Evolutionary conservation across 2,329 filamentous ascomycete species (phyloP), one percentile per base, ranked within the genome.

Genomic region (Penicillium thymicola): DNA sequence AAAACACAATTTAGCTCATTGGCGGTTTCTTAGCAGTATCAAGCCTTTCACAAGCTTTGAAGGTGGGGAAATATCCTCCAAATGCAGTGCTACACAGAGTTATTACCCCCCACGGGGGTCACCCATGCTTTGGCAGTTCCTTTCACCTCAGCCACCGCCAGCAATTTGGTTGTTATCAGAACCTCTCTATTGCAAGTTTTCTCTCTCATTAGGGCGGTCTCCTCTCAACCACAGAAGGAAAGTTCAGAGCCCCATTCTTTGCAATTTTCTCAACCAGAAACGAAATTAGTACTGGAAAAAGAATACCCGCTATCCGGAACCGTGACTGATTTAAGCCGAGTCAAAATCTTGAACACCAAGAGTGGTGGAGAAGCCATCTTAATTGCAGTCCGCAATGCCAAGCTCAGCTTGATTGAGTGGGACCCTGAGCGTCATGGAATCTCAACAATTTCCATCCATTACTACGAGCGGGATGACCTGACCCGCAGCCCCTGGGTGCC

Each of bases 31-130:
- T 44, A 49, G 27, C 21, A 23, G 23, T 28, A 40, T 18, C 46
- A 44, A 36, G 53, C 47, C 53, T 55, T 36, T 21, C 4, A 8
- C 13, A 0, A 53, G 21, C 47, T 43, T 48, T 40, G 46, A 48
- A 40, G 23, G 43, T 32, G 34, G 40, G 21, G 36, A 30, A 21
- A 32, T 8, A 32, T 8, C 44, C 23, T 45, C 46, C 45, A 57
- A 58, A 97, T 97, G 93, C 93, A 97, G 85, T 96, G 91, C 82
- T 97, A 97, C 79, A 92, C 91, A 71, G 94, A 99, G 82, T 82
- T 99, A 74, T 87, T 91, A 74, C 89, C 93, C 79, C 92, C 94
- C 53, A 95, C 92, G 73, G 92, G 92, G 73, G 92, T 97, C 77
- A 92, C 91, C 69, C 89, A 96, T 78, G 90, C 92, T 62, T 78